These are phyloP conservation scores for Triticum dicoccoides DNA, from an alignment of 176 grass and related monocot genomes.

Conservation along the genomic window DNA sequence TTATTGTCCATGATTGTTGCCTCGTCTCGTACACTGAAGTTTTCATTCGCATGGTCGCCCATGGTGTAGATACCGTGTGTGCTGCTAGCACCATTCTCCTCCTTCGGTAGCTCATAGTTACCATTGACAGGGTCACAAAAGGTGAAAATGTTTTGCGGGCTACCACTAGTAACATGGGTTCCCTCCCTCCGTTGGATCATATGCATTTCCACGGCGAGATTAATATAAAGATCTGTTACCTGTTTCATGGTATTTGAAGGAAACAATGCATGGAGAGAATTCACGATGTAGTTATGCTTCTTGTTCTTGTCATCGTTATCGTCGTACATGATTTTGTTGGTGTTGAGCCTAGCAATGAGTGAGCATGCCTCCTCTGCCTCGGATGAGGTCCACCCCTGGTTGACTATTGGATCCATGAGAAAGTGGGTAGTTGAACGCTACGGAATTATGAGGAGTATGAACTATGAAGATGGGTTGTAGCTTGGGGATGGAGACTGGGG, in stretches of 20 bases:
- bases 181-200: not conserved
- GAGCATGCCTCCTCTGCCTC: not conserved
- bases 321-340: no score
- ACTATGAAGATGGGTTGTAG: not conserved
- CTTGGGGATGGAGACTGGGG: not conserved
- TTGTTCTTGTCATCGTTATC: not conserved
- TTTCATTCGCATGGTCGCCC: not conserved
- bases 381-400: not conserved
- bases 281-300: not conserved
- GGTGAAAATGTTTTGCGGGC: not conserved
- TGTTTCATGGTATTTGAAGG: conserved; percentile 19
- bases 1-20: not conserved
- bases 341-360: not conserved
- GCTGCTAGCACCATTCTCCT: not conserved
- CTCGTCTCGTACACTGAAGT: not conserved
- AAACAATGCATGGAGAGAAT: not conserved
- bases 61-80: not conserved
- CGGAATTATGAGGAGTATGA: not conserved
- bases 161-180: not conserved
- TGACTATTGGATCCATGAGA: not conserved
- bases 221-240: conserved; percentile 26
- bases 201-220: not conserved
- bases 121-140: not conserved
- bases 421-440: not conserved
- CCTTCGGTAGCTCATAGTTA: not conserved